Percentiles rank a stretch among this genome's conserved stretches.
Evolutionary conservation across 352 stramenopile species (phyloP).

Genomic region (Globisporangium camurandrum): DNA sequence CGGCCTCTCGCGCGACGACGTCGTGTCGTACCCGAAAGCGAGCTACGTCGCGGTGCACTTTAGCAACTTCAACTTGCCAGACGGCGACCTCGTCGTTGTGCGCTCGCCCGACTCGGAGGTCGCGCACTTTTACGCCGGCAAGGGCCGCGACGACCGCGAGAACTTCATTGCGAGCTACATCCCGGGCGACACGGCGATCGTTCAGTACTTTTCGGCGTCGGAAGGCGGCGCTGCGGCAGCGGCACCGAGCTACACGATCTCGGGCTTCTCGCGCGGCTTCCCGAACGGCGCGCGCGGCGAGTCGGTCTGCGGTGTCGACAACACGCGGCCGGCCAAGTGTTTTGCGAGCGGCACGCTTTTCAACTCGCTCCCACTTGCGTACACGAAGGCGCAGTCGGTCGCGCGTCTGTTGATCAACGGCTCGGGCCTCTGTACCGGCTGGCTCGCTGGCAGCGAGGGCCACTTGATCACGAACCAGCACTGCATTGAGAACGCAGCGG

Average conservation of each 20-base stretch:
- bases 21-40: no score
- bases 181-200: slow-evolving; percentile 19
- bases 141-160: slow-evolving; percentile 17
- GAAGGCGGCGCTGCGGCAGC: slow-evolving; percentile 31
- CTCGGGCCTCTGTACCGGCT: slow-evolving; percentile 61
- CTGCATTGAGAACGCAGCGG: slow-evolving; percentile 41
- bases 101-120: slow-evolving; percentile 7
- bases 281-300: slow-evolving; percentile 22
- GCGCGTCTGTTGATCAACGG: slow-evolving; percentile 61
- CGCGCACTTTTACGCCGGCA: slow-evolving; percentile 22
- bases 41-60: slow-evolving; percentile 55
- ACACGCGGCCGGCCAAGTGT: slow-evolving; percentile 56
- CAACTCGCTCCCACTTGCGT: no score
- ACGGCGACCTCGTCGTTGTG: slow-evolving; percentile 47
- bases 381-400: no score
- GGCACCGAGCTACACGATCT: slow-evolving; percentile 50
- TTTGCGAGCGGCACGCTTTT: slow-evolving; percentile 34
- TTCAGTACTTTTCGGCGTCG: slow-evolving; percentile 29
- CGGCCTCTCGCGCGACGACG: no score
- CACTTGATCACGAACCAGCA: slow-evolving; percentile 80
- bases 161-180: slow-evolving; percentile 22
- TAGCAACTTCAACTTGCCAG: slow-evolving; percentile 48
- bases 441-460: slow-evolving; percentile 62
- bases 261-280: slow-evolving; percentile 21
- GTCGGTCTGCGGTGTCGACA: slow-evolving; percentile 51